Evolutionary conservation across 345 rosid species (phyloP).

Genomic region (Combretum micranthum): DNA sequence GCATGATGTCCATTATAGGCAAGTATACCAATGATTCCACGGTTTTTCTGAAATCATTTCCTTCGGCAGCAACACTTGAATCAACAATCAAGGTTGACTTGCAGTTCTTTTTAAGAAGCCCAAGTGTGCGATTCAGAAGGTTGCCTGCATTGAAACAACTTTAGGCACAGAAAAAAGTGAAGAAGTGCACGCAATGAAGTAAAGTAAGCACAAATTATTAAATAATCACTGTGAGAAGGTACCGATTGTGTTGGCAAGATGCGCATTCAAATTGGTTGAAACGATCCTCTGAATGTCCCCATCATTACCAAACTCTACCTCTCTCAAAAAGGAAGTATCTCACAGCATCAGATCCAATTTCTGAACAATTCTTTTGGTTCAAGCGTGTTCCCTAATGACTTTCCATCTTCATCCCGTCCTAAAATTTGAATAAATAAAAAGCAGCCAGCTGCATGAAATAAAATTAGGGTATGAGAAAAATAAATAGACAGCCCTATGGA

Average conservation of each 20-base stretch:
- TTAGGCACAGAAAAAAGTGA: not conserved
- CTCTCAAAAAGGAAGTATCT: slow-evolving; percentile 86
- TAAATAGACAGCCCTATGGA: not conserved
- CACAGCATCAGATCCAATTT: slow-evolving; percentile 85
- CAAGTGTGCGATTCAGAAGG: slow-evolving; percentile 90
- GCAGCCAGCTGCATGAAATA: slow-evolving; percentile 46
- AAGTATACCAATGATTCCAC: slow-evolving; percentile 60
- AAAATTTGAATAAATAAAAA: slow-evolving; percentile 42
- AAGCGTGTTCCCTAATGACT: slow-evolving; percentile 82
- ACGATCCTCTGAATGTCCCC: slow-evolving; percentile 94
- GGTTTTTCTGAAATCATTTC: slow-evolving; percentile 48
- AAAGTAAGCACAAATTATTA: not conserved
- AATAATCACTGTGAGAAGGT: slow-evolving; percentile 3
- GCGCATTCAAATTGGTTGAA: slow-evolving; percentile 81
- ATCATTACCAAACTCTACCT: slow-evolving; percentile 90
- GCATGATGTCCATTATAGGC: not conserved
- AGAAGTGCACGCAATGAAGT: not conserved
- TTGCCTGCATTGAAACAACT: slow-evolving; percentile 47
- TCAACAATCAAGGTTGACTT: slow-evolving; percentile 69
- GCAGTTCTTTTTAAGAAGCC: slow-evolving; percentile 84
- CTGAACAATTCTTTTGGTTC: slow-evolving; percentile 74
- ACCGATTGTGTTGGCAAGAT: slow-evolving; percentile 96
- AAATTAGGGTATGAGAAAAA: slow-evolving; percentile 25
- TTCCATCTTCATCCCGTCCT: slow-evolving; percentile 99
- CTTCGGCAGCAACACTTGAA: slow-evolving; percentile 66